Percentiles rank a stretch among this genome's conserved stretches.
Conservation (phyloP, 2,329 filamentous ascomycete species). For the Exophiala calicioides region DNA sequence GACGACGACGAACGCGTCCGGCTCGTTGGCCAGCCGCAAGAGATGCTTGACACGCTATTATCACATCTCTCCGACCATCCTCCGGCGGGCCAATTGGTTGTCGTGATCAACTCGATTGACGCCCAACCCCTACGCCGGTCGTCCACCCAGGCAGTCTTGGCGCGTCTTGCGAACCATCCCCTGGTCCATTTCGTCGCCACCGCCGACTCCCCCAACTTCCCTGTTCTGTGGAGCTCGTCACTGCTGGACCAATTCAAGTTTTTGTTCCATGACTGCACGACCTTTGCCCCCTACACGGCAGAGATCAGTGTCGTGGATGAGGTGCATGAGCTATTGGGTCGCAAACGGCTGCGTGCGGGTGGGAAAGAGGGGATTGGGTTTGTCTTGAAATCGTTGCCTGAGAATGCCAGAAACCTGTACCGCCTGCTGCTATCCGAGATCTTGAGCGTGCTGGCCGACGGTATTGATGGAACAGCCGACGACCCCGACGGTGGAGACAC, state of each 20-base stretch:
- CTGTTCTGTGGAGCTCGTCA: slow-evolving; percentile 84
- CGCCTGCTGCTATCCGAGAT: slow-evolving; percentile 82
- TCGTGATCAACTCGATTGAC: slow-evolving; percentile 87
- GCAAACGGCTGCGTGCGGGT: slow-evolving; percentile 74
- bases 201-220: slow-evolving; percentile 83
- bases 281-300: slow-evolving; percentile 71
- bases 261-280: slow-evolving; percentile 91
- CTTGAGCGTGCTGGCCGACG: slow-evolving; percentile 65
- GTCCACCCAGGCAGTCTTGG: slow-evolving; percentile 69
- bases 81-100: slow-evolving; percentile 53
- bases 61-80: slow-evolving; percentile 57
- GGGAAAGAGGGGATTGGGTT: slow-evolving; percentile 91
- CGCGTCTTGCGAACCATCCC: slow-evolving; percentile 73
- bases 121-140: slow-evolving; percentile 72
- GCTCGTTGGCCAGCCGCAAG: slow-evolving; percentile 64
- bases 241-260: slow-evolving; percentile 83
- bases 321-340: slow-evolving; percentile 82
- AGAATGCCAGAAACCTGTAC: slow-evolving; percentile 88
- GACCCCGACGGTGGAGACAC: slow-evolving; percentile 23
- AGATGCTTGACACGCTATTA: slow-evolving; percentile 68
- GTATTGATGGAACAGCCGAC: slow-evolving; percentile 18
- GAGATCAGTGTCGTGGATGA: slow-evolving; percentile 87
- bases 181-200: slow-evolving; percentile 74
- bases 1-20: slow-evolving; percentile 46
- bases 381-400: slow-evolving; percentile 84